These are phyloP conservation scores for Eimeria necatrix DNA, from an alignment of 169 alveolate genomes.

Conservation along the genomic window DNA sequence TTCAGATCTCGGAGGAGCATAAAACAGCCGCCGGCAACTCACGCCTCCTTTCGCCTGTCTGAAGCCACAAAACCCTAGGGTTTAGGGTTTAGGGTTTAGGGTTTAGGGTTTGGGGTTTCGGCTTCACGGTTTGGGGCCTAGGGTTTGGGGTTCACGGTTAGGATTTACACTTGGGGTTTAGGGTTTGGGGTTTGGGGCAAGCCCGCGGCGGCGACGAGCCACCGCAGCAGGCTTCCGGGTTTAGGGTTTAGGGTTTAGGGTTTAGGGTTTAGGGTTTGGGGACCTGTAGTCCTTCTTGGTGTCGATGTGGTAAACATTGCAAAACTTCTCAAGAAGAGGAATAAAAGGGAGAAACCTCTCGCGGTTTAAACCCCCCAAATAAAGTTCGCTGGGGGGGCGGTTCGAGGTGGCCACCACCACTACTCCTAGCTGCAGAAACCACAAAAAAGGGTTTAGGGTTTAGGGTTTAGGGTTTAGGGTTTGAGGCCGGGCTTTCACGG, in stretches of 20 bases:
- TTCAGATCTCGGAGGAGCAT: constrained; percentile 22
- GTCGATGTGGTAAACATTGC: constrained; percentile 73
- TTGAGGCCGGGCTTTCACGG: neutral
- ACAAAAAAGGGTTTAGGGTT: neutral
- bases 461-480: neutral
- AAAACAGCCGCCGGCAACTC: constrained; percentile 44
- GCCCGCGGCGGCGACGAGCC: no score
- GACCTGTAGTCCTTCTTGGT: constrained; percentile 80
- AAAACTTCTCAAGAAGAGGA: constrained; percentile 49
- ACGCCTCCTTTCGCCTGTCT: constrained; percentile 49
- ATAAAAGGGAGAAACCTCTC: constrained; percentile 91
- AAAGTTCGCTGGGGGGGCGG: constrained; percentile 93
- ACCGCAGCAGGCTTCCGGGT: no score
- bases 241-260: constrained; percentile 27
- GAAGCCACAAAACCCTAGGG: neutral
- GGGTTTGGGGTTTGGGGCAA: no score
- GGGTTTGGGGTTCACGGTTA: no score
- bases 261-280: neutral
- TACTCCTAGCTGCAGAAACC: constrained; percentile 80
- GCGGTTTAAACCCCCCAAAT: constrained; percentile 91
- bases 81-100: no score
- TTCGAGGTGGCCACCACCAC: constrained; percentile 90
- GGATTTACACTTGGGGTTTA: no score
- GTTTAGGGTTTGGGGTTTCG: no score
- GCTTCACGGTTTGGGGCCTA: no score